These are phyloP conservation scores for Pestalotiopsis sp. DNA, from an alignment of 2,329 filamentous ascomycete species.

Conservation along the genomic window DNA sequence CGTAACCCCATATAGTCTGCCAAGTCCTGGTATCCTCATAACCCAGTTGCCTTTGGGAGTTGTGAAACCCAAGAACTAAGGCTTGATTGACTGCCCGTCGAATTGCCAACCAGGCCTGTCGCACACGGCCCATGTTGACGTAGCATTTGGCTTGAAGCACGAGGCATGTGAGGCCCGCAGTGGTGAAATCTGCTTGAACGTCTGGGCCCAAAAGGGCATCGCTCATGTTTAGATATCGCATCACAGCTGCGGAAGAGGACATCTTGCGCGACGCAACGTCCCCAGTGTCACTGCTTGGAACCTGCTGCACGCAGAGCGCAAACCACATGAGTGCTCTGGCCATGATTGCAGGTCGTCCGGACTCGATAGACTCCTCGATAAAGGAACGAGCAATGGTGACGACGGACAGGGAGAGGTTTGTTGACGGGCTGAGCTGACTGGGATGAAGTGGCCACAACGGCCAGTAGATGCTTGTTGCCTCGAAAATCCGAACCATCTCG, in stretches of 20 bases:
- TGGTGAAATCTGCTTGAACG: not conserved
- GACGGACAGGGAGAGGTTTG: not conserved
- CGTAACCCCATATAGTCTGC: constrained; percentile 4
- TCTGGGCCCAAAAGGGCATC: constrained; percentile 2
- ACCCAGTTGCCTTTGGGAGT: not conserved
- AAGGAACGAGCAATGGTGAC: not conserved
- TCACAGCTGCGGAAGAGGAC: not conserved
- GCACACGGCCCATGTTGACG: constrained; percentile 9
- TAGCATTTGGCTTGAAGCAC: constrained; percentile 10
- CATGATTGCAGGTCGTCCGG: not conserved
- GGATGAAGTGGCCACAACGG: constrained; percentile 10
- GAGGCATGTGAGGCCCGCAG: not conserved
- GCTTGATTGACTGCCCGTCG: constrained; percentile 2
- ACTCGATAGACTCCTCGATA: not conserved
- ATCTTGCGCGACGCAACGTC: not conserved
- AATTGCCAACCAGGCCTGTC: constrained; percentile 1
- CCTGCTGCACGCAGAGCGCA: constrained; percentile 10
- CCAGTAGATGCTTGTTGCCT: constrained; percentile 5
- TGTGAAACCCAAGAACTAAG: constrained; percentile 3
- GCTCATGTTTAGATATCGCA: not conserved
- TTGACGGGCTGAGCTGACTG: not conserved
- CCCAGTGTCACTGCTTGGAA: not conserved
- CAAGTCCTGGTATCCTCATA: not conserved
- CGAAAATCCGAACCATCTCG: not conserved
- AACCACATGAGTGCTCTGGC: constrained; percentile 10